Evolutionary conservation across 2,329 filamentous ascomycete species (phyloP).

Genomic region (Colletotrichum destructivum): DNA sequence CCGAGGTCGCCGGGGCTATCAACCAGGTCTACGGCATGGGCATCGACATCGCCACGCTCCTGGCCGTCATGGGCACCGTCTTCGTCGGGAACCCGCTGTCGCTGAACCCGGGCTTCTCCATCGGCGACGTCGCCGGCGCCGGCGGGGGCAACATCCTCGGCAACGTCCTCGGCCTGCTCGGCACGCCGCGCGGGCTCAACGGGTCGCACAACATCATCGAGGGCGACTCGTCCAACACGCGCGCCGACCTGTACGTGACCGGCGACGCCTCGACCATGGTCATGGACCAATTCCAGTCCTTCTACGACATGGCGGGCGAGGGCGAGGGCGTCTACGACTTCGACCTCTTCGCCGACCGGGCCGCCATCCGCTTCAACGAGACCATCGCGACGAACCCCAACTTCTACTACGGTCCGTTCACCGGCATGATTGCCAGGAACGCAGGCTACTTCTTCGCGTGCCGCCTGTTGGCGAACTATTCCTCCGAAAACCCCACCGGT

Average conservation of each 20-base stretch:
- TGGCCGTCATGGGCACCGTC: constrained; percentile 63
- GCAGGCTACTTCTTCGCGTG: constrained; percentile 63
- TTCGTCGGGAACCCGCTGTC: constrained; percentile 66
- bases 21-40: constrained; percentile 62
- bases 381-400: constrained; percentile 65
- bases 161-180: constrained; percentile 60
- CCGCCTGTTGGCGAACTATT: constrained; percentile 61
- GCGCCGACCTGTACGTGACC: constrained; percentile 66
- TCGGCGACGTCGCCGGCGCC: constrained; percentile 60
- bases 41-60: constrained; percentile 57
- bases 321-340: constrained; percentile 50
- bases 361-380: constrained; percentile 61
- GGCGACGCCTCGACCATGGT: constrained; percentile 67
- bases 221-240: constrained; percentile 66
- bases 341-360: constrained; percentile 59
- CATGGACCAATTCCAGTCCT: constrained; percentile 63
- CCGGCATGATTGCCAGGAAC: constrained; percentile 64
- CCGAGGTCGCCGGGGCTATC: constrained; percentile 40
- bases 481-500: constrained; percentile 54
- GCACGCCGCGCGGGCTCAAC: constrained; percentile 62
- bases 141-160: constrained; percentile 55
- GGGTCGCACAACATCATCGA: constrained; percentile 71
- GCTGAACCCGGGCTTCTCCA: constrained; percentile 65
- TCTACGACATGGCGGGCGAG: constrained; percentile 48
- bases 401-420: constrained; percentile 69